Percentiles rank a stretch among this genome's conserved stretches.
phyloP scores from a whole-genome alignment of 192 early-diverging fungal species.

The Phlyctochytrium planicorne region DNA sequence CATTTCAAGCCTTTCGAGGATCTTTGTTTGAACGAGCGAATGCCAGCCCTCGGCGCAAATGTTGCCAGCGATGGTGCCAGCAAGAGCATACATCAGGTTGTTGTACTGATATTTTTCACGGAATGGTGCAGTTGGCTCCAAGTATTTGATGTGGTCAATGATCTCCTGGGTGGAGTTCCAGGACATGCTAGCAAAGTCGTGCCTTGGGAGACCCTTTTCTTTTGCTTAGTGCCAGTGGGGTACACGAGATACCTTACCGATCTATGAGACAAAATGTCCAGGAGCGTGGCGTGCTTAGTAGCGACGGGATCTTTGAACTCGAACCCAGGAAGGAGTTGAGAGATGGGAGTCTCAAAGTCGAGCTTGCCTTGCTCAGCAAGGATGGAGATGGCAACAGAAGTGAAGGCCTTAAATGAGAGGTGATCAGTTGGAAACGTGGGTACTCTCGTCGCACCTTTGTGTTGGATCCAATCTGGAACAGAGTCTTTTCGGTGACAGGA shows the following conservation, averaged over 20 bases:
- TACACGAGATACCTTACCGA: not conserved
- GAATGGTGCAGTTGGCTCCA: not conserved
- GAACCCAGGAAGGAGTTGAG: not conserved
- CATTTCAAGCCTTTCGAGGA: slow-evolving; percentile 4
- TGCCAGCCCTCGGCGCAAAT: not conserved
- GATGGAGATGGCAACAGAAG: slow-evolving; percentile 4
- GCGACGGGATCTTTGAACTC: slow-evolving; percentile 13
- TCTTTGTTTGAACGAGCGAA: not conserved
- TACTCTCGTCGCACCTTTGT: slow-evolving; percentile 10
- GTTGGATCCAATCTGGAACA: slow-evolving; percentile 28
- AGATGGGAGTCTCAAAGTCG: not conserved
- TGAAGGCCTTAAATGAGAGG: slow-evolving; percentile 11
- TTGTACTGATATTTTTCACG: slow-evolving; percentile 9
- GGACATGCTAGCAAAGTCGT: not conserved
- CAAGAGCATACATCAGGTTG: slow-evolving; percentile 6
- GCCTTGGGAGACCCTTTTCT: slow-evolving; percentile 7
- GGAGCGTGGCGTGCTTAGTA: not conserved
- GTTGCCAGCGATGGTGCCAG: slow-evolving; percentile 2
- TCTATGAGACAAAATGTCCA: slow-evolving; percentile 8
- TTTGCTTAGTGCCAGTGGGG: too few species aligned
- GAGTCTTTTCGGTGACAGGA: slow-evolving; percentile 11
- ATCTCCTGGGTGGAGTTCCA: not conserved
- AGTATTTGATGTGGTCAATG: not conserved
- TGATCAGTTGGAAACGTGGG: not conserved
- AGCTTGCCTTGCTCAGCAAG: slow-evolving; percentile 10